These are phyloP conservation scores for Podospora didyma DNA, from an alignment of 495 filamentous ascomycete genomes.

Conservation along the genomic window DNA sequence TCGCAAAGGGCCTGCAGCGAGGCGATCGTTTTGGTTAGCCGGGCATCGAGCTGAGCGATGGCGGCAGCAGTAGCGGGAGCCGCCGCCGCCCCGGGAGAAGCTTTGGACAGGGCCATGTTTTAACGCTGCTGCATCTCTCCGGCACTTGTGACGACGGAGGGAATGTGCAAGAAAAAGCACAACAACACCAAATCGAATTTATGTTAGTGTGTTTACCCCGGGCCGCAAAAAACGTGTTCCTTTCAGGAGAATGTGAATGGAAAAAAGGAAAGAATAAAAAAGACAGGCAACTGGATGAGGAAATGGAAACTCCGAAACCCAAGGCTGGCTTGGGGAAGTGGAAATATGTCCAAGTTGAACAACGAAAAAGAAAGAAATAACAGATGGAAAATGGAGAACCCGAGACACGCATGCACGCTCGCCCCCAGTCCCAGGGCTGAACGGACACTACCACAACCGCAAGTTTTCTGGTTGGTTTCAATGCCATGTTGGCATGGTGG, in stretches of 20 bases:
- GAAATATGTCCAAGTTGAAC: too few relatives aligned
- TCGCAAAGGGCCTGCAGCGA: constrained; percentile 3
- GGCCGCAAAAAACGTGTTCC: too few relatives aligned
- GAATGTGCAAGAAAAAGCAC: neutral
- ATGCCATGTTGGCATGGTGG: neutral
- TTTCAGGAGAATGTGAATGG: too few relatives aligned
- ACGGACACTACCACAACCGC: neutral
- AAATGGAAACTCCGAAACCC: too few relatives aligned
- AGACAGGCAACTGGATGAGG: too few relatives aligned
- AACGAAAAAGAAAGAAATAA: too few relatives aligned
- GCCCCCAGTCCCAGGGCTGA: neutral
- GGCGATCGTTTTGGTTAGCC: neutral
- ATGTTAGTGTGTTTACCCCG: too few relatives aligned
- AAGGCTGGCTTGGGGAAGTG: too few relatives aligned
- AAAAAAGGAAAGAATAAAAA: too few relatives aligned
- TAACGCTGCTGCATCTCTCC: neutral
- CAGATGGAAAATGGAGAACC: too few relatives aligned
- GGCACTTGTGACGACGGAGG: neutral
- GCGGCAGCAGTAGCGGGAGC: neutral
- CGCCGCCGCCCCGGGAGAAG: too few relatives aligned
- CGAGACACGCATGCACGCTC: neutral
- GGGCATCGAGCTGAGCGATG: neutral
- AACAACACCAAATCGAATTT: too few relatives aligned
- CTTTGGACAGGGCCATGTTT: neutral
- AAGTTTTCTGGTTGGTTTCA: neutral